These are phyloP conservation scores for Wickerhamiella sergipiensis DNA, from an alignment of 805 yeast species.

Conservation along the genomic window DNA sequence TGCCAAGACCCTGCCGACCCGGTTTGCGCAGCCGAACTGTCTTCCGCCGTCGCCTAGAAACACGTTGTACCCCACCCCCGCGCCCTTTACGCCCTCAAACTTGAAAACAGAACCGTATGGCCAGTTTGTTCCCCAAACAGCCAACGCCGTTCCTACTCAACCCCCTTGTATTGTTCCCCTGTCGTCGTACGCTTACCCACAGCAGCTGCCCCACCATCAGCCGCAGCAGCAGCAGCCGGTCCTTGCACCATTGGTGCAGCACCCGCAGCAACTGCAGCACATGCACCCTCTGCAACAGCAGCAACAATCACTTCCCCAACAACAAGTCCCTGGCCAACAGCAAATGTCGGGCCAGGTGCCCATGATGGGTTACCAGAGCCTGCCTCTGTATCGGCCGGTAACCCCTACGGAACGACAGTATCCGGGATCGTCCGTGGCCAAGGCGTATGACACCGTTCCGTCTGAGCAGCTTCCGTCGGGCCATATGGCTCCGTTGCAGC, in stretches of 20 bases:
- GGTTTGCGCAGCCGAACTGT: neutral
- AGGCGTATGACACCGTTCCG: neutral
- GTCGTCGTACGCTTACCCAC: neutral
- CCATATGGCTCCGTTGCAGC: neutral
- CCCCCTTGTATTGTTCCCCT: neutral
- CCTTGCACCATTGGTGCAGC: neutral
- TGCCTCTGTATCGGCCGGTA: neutral
- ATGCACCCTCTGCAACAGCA: neutral
- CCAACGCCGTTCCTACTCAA: too few species aligned
- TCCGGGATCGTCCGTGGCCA: too few species aligned
- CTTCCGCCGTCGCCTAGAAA: neutral
- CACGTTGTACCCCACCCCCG: neutral
- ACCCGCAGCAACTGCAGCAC: neutral
- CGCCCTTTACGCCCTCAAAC: neutral
- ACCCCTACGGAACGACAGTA: neutral
- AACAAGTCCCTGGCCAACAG: neutral
- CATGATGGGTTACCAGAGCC: neutral
- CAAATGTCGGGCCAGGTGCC: neutral
- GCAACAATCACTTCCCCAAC: neutral
- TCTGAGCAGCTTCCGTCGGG: neutral
- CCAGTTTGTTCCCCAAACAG: neutral
- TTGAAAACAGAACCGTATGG: neutral
- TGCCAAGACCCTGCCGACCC: neutral
- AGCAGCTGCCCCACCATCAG: constrained; percentile 8
- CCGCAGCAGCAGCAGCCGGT: constrained; percentile 4